Evolutionary conservation across 139 green algal genomes (phyloP), one percentile per base, ranked within the genome.

Genomic region (Chlamydomonas sp.): DNA sequence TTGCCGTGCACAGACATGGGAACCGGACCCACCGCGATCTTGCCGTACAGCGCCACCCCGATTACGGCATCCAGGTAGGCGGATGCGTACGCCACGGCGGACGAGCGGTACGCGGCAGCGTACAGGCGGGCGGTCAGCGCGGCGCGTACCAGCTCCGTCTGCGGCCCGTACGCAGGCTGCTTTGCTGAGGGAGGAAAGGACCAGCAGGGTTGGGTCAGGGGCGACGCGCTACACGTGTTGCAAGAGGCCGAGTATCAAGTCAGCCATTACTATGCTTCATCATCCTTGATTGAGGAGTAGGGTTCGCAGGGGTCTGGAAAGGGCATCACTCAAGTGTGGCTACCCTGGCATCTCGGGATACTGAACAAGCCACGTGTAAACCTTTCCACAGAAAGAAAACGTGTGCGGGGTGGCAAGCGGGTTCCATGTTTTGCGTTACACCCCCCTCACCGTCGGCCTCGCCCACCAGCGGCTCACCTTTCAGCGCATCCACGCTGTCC

Each of bases 31-130:
- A 87, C 83, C 83, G 62, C 83, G 12, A 75, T 87, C 31, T 80
- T 87, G 62, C 62, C 49, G 83, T 87, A 87, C 83, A 87, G 83
- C n/a, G 73, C 83, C n/a, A 87, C 73, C 1, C 83, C 83, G 31
- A 81, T 81, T 1, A 81, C 73, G 14, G 83, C 83, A 16, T 87
- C 83, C 12, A 81, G 62, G 72, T 60, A 76, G 10, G 83, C 83
- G 5, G 61, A 81, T 2, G 4, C 31, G 73, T 80, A 87, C 31
- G 83, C 62, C 31, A 80, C 5, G 1, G 63, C 14, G 2, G 83
- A 72, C 2, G 73, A 81, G 20, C 73, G 7, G 63, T 87, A 87
- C 2, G 83, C 83, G 20, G 83, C 83, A 1, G 58, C 18, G 73
- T 81, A 87, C 4, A 87, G 83, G 2, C 83, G 72, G 31, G 83